Base-by-base conservation (phyloP, 805 yeast species). In the Metschnikowia noctiluminum region DNA sequence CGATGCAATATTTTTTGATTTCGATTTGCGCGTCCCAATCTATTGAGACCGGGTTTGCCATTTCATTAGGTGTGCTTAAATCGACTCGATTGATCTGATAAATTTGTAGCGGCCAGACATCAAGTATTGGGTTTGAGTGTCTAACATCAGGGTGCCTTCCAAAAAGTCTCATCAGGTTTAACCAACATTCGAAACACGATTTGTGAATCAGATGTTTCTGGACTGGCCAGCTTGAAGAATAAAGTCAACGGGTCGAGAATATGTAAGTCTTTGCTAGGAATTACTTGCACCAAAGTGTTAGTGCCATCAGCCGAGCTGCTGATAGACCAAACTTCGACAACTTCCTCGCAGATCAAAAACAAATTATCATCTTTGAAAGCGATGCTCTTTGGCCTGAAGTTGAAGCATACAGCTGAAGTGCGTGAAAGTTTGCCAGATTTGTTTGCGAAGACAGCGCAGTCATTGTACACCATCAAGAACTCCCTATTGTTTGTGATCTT, bases 261-360 rank as follows among this genome's bases (percentile, higher is more conserved):
- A 14, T 53, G 57, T 31, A 88, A 78, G 55, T 81, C 87, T 60
- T 83, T 85, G 21, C 92, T 92, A 3, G 82, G 77, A 37, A 89
- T 74, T 5, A 87, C 84, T 62, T 89, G 96, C 21, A 78, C 71
- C 11, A 85, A 77, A 34, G 76, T 77, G 46, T 68, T 73, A 10
- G 77, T 52, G 4, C 76, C 74, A 15, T 65, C 65, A 15, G 74
- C 73, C 44, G 66, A 64, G 51, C 72, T 77, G 40, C 77, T 76
- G 27, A 85, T 68, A 34, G 81, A 75, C 70, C 90, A 81, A 2
- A 89, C 73, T 59, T 89, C 96, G 8, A 87, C 72, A 41, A 83
- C 76, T 54, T 86, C 89, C 16, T 82, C 82, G 38, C 85, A 81
- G 28, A 81, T 75, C 5, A 85, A 47, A 37, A 72, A 63, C 13